Evolutionary conservation across 805 yeast species (phyloP).

Genomic region (Wickerhamomyces strasburgensis): DNA sequence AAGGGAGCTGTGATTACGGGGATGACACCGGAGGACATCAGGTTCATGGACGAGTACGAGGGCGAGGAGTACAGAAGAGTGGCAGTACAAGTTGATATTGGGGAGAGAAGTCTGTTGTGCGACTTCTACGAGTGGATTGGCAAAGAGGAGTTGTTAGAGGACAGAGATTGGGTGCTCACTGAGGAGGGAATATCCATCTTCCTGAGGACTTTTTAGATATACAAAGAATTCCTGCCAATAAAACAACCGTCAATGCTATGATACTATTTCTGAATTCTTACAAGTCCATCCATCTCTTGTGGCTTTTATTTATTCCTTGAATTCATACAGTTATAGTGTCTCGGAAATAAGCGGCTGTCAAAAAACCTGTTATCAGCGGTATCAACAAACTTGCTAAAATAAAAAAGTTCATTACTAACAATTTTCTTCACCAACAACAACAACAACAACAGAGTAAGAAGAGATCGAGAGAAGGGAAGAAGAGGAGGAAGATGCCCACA

Average conservation of each 20-base stretch:
- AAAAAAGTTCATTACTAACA: no score
- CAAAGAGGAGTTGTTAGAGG: not conserved
- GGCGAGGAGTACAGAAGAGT: constrained; percentile 9
- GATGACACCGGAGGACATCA: constrained; percentile 3
- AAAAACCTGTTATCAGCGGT: no score
- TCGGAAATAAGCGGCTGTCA: no score
- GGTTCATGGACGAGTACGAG: constrained; percentile 9
- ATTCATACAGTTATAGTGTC: no score
- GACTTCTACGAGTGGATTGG: constrained; percentile 8
- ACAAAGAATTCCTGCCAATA: no score
- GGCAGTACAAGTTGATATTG: not conserved
- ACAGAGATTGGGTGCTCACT: constrained; percentile 6
- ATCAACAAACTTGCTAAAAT: no score
- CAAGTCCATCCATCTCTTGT: no score
- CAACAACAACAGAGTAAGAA: constrained; percentile 41
- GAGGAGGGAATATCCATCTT: constrained; percentile 2
- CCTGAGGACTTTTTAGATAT: not conserved
- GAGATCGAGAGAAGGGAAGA: constrained; percentile 31
- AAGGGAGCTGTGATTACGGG: constrained; percentile 9
- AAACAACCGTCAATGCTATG: no score
- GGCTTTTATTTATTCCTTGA: no score
- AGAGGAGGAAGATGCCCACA: not conserved
- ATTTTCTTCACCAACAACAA: no score
- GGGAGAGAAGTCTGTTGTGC: not conserved
- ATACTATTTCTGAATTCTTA: no score